Base-by-base conservation (phyloP, 2,329 filamentous ascomycete species). In the Hypoxylon sp. region DNA sequence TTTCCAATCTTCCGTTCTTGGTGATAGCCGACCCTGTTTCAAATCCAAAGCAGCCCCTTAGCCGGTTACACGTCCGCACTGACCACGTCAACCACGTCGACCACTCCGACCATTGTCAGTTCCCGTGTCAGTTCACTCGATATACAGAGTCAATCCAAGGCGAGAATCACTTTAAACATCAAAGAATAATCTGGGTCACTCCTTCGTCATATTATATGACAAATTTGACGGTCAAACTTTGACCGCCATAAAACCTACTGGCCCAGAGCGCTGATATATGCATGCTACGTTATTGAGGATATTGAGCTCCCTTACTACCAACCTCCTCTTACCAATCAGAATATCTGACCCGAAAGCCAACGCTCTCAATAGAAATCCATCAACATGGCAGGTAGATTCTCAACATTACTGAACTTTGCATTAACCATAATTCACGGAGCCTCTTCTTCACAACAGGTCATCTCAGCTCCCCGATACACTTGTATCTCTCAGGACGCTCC, bases 401-500 rank as follows among this genome's bases (percentile, higher is more conserved):
- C 46, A 37, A 12, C 37, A 3, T 11, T 53, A 29, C 34, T 57
- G 23, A 5, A 14, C 6, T 45, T 56, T 5, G 41, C 50, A 14
- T 11, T 45, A 9, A 46, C 47, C 6, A 21, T 48, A 5, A 39
- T 63, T 9, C 47, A 34, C 9, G 34, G 21, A 8, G 60, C 39
- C 2, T 52, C 27, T 29, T 58, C 55, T 50, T 61, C 19, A 19
- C 65, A 65, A 21, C 27, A 52, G 5, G 9, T 25, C 7, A 16
- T 60, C 9, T 8, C 61, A 16, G 9, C 51, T 12, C 29, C 53
- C 27, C 32, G 23, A 27, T 62, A 58, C 19, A 25, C 29, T n/a
- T 78, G 74, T 74, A 74, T 60, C 11, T 69, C 73, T 1, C 66
- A 74, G 25, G 75, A 77, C 65, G 73, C 70, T 9, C 79, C 81